phyloP scores from a whole-genome alignment of 345 rosid genomes.

The Arabis alpina region DNA sequence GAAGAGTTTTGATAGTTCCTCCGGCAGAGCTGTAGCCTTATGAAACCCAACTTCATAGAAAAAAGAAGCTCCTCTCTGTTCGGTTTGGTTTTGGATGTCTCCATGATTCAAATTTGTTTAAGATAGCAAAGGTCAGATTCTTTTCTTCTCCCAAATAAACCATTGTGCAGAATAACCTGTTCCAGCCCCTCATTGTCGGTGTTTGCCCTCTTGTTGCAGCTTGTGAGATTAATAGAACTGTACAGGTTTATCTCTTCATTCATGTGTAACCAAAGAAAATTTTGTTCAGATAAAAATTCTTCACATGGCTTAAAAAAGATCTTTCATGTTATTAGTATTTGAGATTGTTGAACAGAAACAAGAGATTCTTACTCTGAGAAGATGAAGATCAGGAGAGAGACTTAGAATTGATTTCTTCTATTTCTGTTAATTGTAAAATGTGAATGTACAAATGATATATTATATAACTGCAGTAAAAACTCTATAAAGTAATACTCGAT shows the following conservation, averaged over 20 bases:
- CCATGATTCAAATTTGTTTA: conserved; percentile 30
- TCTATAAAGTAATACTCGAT: too few relatives aligned
- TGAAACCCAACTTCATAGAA: conserved; percentile 42
- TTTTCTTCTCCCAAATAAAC: conserved; percentile 30
- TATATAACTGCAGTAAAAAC: too few relatives aligned
- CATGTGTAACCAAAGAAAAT: conserved; percentile 63
- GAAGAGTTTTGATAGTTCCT: conserved; percentile 28
- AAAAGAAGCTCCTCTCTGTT: neutral
- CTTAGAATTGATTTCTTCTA: too few relatives aligned
- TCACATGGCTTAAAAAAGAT: conserved; percentile 29
- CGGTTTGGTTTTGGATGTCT: neutral
- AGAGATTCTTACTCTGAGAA: too few relatives aligned
- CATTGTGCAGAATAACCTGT: conserved; percentile 26
- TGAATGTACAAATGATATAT: too few relatives aligned
- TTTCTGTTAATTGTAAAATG: too few relatives aligned
- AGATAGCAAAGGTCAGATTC: conserved; percentile 33
- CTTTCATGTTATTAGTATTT: neutral
- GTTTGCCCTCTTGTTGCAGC: conserved; percentile 13
- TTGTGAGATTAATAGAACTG: conserved; percentile 46
- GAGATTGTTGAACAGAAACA: too few relatives aligned
- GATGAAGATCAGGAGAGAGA: too few relatives aligned
- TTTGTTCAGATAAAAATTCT: conserved; percentile 31
- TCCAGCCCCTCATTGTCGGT: conserved; percentile 16
- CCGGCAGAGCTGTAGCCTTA: conserved; percentile 51
- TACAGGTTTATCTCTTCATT: conserved; percentile 89